Evolutionary conservation across 2,329 filamentous ascomycete species (phyloP), one percentile per base, ranked within the genome.

Genomic region (Paecilomyces fulvus): DNA sequence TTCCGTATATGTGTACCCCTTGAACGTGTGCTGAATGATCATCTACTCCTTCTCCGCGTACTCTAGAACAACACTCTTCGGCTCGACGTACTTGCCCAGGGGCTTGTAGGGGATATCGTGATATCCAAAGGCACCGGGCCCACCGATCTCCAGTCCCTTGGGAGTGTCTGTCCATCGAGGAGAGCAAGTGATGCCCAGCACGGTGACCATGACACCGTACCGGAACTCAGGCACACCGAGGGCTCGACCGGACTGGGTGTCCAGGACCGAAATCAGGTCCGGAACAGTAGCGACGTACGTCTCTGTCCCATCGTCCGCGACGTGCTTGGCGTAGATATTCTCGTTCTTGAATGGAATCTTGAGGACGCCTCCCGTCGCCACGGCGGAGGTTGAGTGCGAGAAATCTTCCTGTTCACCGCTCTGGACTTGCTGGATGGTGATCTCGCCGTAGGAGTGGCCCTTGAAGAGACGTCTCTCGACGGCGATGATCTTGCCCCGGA

Each of bases 331-430:
- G n/a, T 80, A 81, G 49, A 89, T 85, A 63, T 88, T 89, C 65
- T 89, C 85, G 67, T 89, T 89, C 72, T 88, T 88, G 75, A 88
- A 88, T 0, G 85, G 85, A 52, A 89, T 84, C n/a, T 82, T 85
- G 65, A 87, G 70, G 1, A 67, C 72, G 0, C 83, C 83, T 6
- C 64, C 68, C 23, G 49, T 65, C 58, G 66, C 79, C 72, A 70
- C 60, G 7, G 70, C 62, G 3, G 63, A 61, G 10, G 63, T 60
- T 28, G 59, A 55, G 10, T 17, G 53, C 17, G 53, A 55, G 20
- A n/a, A 53, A 17, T 51, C 56, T 70, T 54, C 69, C 62, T 55
- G 75, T 60, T 68, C 67, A 21, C 33, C 25, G 52, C 33, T 43
- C 21, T 46, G 52, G 14, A 53, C 31, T 25, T 53, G 52, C 52